A percentile compares a stretch with the other conserved stretches of the same genome.
Evolutionary conservation across 768 basidiomycete genomes (phyloP).

Genomic region (Leccinum barrowsii): DNA sequence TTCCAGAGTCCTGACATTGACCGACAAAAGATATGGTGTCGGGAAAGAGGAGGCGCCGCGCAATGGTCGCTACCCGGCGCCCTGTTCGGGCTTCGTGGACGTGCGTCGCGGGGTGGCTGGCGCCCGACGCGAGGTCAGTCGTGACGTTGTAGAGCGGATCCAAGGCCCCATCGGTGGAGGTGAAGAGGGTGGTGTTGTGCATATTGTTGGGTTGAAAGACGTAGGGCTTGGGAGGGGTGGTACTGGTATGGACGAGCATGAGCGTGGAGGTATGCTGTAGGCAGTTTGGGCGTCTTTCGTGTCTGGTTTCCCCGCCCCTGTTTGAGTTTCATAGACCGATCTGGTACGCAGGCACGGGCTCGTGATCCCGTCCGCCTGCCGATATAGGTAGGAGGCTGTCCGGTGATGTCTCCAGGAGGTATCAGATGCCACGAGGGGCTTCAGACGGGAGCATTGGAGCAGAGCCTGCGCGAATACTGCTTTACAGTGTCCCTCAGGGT

Average conservation of each 20-base stretch:
- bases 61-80: slow-evolving; percentile 2
- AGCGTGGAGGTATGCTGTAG: slow-evolving; percentile 3
- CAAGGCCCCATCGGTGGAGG: background rate
- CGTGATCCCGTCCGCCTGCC: background rate
- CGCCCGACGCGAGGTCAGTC: slow-evolving; percentile 8
- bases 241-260: background rate
- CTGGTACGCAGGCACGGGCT: background rate
- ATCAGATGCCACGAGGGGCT: background rate
- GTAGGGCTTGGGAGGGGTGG: background rate
- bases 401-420: too few species aligned
- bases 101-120: background rate
- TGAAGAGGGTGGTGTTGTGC: slow-evolving; percentile 13
- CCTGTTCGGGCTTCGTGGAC: slow-evolving; percentile 9
- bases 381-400: background rate
- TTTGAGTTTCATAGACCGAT: background rate
- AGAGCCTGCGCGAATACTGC: background rate
- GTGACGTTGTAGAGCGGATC: slow-evolving; percentile 10
- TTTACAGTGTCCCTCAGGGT: too few species aligned
- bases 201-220: slow-evolving; percentile 7
- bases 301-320: background rate
- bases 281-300: background rate
- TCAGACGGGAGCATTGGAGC: background rate
- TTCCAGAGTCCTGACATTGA: background rate
- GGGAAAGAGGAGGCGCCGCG: slow-evolving; percentile 7
- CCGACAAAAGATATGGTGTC: slow-evolving; percentile 14